Conservation (phyloP, 1,284 basidiomycete genomes). For the Ceratobasidium sp. region DNA sequence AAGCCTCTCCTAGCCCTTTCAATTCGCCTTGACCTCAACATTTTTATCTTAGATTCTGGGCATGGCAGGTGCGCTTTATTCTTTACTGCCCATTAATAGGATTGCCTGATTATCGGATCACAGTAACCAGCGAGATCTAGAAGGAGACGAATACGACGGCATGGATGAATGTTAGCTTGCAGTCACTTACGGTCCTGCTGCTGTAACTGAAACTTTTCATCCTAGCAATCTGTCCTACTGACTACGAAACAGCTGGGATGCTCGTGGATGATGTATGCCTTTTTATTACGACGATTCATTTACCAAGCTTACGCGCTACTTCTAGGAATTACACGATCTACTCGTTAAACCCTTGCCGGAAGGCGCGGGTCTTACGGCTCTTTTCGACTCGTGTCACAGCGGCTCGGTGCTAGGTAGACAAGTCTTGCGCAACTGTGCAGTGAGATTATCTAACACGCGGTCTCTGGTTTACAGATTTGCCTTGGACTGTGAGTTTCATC, state of each 20-base stretch:
- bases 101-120: not conserved
- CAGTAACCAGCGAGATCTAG: conserved; percentile 38
- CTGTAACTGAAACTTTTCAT: not conserved
- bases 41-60: conserved; percentile 7
- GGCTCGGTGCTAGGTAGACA: conserved; percentile 34
- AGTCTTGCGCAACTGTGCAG: not conserved
- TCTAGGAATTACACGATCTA: conserved; percentile 29
- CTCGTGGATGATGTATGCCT: conserved; percentile 29
- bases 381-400: conserved; percentile 42
- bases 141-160: conserved; percentile 42
- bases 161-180: conserved; percentile 36
- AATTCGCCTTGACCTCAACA: not conserved
- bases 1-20: not conserved
- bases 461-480: conserved; percentile 11
- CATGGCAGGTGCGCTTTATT: conserved; percentile 17
- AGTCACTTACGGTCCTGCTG: not conserved
- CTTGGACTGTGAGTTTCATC: conserved; percentile 31
- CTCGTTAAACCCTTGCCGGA: conserved; percentile 38
- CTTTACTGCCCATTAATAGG: not conserved
- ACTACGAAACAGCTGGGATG: conserved; percentile 41
- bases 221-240: conserved; percentile 39
- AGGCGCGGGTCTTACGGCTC: conserved; percentile 40
- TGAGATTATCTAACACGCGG: not conserved
- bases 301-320: no score
- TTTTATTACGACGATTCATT: no score